Evolutionary conservation across 2,329 filamentous ascomycete species (phyloP).

Genomic region (Dryadomyces sulphureus): DNA sequence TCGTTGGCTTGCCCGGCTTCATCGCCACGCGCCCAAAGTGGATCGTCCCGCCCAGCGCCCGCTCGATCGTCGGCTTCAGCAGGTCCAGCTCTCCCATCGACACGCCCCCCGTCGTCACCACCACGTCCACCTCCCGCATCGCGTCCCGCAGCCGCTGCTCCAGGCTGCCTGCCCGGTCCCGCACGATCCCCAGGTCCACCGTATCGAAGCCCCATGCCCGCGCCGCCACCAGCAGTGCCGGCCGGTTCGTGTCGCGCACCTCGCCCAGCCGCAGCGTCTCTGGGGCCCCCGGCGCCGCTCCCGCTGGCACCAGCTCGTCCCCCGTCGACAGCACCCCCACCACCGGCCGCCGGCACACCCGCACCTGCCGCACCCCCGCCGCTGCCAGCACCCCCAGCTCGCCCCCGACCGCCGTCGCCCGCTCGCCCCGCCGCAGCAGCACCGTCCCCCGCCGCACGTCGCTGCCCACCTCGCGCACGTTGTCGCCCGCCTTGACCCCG

Average conservation of each 20-base stretch:
- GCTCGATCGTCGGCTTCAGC: slow-evolving; percentile 89
- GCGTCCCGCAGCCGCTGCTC: slow-evolving; percentile 65
- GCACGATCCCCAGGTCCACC: slow-evolving; percentile 74
- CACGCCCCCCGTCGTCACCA: slow-evolving; percentile 87
- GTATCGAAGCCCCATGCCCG: slow-evolving; percentile 61
- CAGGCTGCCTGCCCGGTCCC: slow-evolving; percentile 56
- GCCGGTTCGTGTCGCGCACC: slow-evolving; percentile 86
- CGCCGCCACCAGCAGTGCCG: slow-evolving; percentile 69
- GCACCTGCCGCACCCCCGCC: slow-evolving; percentile 58
- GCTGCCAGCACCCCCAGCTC: slow-evolving; percentile 84
- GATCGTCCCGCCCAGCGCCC: slow-evolving; percentile 75
- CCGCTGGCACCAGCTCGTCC: slow-evolving; percentile 66
- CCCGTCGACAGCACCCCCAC: slow-evolving; percentile 86
- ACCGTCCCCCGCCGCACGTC: slow-evolving; percentile 57
- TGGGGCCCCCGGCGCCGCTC: slow-evolving; percentile 20
- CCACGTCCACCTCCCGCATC: slow-evolving; percentile 59
- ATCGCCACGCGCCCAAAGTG: slow-evolving; percentile 93
- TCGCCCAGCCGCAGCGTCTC: slow-evolving; percentile 56
- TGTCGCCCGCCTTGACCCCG: slow-evolving; percentile 63
- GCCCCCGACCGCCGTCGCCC: slow-evolving; percentile 75
- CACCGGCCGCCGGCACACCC: slow-evolving; percentile 59
- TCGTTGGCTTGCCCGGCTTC: slow-evolving; percentile 97
- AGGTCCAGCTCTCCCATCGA: slow-evolving; percentile 97
- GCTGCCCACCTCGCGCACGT: slow-evolving; percentile 81
- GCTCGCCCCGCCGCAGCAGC: slow-evolving; percentile 63